phyloP scores from a whole-genome alignment of 768 basidiomycete species.

The Suillus discolor region DNA sequence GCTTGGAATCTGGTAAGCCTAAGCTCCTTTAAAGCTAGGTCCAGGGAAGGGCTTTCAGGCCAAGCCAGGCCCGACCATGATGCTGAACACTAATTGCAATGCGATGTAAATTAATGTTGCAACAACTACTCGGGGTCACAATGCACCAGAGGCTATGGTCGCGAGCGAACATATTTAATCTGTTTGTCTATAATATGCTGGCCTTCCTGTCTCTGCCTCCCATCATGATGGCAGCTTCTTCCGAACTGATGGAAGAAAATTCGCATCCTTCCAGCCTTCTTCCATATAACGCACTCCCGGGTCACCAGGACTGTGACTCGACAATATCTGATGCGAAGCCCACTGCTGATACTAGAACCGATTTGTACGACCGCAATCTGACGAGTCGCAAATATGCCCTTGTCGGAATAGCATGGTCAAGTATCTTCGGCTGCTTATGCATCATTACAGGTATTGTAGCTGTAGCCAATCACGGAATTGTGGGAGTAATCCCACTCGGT shows the following conservation, averaged over 20 bases:
- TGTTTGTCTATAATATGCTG: not conserved
- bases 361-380: slow-evolving; percentile 27
- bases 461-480: no score
- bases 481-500: no score
- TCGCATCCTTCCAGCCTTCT: not conserved
- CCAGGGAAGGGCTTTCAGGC: no score
- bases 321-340: slow-evolving; percentile 21
- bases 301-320: slow-evolving; percentile 21
- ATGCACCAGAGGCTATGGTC: no score
- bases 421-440: slow-evolving; percentile 19
- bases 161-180: no score
- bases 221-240: not conserved
- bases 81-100: no score
- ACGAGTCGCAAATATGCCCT: slow-evolving; percentile 26
- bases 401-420: slow-evolving; percentile 25
- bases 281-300: not conserved
- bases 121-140: no score
- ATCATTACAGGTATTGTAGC: no score
- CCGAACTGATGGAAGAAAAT: not conserved
- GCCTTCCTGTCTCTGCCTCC: not conserved
- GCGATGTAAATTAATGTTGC: no score
- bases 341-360: slow-evolving; percentile 21
- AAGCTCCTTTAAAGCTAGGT: no score
- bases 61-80: no score
- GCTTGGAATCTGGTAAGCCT: no score